Evolutionary conservation across 139 green algal genomes (phyloP), one percentile per base, ranked within the genome.

Genomic region (Edaphochlamys debaryana): DNA sequence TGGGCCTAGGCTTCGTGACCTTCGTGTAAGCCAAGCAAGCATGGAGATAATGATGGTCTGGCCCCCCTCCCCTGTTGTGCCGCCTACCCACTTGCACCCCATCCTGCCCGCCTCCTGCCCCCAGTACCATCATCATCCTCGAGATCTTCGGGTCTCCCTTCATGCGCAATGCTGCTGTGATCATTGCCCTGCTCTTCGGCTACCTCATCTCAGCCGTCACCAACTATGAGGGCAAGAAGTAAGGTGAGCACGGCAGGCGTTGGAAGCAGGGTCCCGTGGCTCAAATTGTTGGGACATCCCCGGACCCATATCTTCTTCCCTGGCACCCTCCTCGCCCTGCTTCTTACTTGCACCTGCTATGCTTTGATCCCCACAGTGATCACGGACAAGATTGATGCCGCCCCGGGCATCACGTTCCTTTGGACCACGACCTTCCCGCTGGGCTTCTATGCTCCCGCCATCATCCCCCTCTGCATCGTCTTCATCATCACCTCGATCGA

Each of bases 351-450:
- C 45, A 9, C 45, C 45, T 9, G 11, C 45, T 13, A 54, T 54
- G 45, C 74, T 32, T 50, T n/a, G n/a, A n/a, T 25, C 45, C 11
- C 45, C 45, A 22, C 13, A 54, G 79, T 89, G 29, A 90, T 50
- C 48, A 87, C 52, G 34, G 40, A 42, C 27, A 85, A 86, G 52
- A 92, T 94, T 19, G 42, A 91, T 36, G n/a, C 37, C 27, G 93
- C 94, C 7, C 89, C 93, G 0, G 86, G 52, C 54, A 85, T 91
- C 84, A 97, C 92, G 32, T 97, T 97, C 80, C 75, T 97, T n/a
- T 96, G 94, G 94, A 88, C 90, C 34, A 82, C 89, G 22, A 94
- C 80, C 45, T 97, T 97, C 85, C 71, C 85, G 0, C 79, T 97
- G 9, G 71, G 66, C 6, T 92, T 93, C 69, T 93, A 93, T 37